A percentile compares a stretch with the other conserved stretches of the same genome.
Conservation (phyloP, 345 rosid genomes). For the Moringa oleifera region DNA sequence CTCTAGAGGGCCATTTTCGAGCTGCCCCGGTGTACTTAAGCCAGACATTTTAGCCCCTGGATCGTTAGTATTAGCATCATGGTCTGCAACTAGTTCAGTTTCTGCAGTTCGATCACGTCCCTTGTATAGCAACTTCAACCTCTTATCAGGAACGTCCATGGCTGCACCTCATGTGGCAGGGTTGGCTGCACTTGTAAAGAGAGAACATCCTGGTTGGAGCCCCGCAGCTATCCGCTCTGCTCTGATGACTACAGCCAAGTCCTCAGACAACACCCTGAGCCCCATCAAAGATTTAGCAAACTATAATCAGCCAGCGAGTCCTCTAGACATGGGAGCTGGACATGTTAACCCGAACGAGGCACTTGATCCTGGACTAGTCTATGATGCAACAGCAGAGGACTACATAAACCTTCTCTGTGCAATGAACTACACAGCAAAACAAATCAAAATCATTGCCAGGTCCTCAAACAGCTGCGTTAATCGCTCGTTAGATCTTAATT, state of each 20-base stretch:
- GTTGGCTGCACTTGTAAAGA: constrained; percentile 43
- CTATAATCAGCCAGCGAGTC: constrained; percentile 30
- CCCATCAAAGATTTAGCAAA: constrained; percentile 27
- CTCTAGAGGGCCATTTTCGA: constrained; percentile 50
- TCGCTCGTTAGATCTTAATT: constrained; percentile 43
- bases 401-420: constrained; percentile 42
- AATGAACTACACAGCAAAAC: constrained; percentile 19
- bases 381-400: constrained; percentile 42
- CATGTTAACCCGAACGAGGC: constrained; percentile 37
- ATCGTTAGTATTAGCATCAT: constrained; percentile 38
- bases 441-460: constrained; percentile 39
- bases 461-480: constrained; percentile 24
- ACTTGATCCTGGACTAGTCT: constrained; percentile 53
- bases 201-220: constrained; percentile 48
- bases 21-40: constrained; percentile 41
- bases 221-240: constrained; percentile 53
- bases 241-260: constrained; percentile 44
- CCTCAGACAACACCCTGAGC: constrained; percentile 25
- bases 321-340: constrained; percentile 65
- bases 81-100: constrained; percentile 24
- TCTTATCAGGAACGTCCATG: constrained; percentile 60
- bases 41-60: constrained; percentile 63
- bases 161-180: constrained; percentile 54
- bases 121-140: constrained; percentile 27
- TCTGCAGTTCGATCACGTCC: constrained; percentile 3